These are phyloP conservation scores for Turnera subulata DNA, from an alignment of 345 rosid genomes.

Conservation along the genomic window DNA sequence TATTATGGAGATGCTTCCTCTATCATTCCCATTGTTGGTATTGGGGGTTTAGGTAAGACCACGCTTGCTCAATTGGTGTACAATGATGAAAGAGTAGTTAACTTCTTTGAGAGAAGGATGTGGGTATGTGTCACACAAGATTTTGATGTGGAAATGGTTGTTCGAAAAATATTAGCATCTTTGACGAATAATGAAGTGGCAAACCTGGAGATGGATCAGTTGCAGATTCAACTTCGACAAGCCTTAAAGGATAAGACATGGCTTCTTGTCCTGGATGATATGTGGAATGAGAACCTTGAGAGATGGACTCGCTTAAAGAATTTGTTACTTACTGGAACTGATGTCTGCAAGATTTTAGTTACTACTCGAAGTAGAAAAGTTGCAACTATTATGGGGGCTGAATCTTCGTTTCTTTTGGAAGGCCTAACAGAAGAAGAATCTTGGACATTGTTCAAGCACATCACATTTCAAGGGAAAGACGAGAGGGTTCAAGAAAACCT, in stretches of 20 bases:
- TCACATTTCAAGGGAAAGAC: constrained; percentile 7
- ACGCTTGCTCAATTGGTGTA: constrained; percentile 14
- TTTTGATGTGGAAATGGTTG: constrained; percentile 7
- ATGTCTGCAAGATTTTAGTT: constrained; percentile 11
- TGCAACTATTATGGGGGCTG: constrained; percentile 6
- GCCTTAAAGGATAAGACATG: not conserved
- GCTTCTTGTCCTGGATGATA: constrained; percentile 15
- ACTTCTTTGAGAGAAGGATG: constrained; percentile 1
- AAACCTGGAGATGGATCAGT: constrained; percentile 6
- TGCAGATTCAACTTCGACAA: constrained; percentile 9
- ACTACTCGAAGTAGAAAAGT: constrained; percentile 11
- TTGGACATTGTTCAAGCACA: constrained; percentile 12
- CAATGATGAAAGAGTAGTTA: constrained; percentile 9
- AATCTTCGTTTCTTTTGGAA: not conserved
- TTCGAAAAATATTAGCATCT: constrained; percentile 4
- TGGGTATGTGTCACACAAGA: constrained; percentile 18
- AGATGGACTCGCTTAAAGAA: constrained; percentile 8
- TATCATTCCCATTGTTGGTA: constrained; percentile 11
- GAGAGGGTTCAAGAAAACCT: constrained; percentile 3
- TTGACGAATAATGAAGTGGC: constrained; percentile 1
- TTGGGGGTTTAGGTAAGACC: constrained; percentile 16
- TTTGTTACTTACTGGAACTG: constrained; percentile 6
- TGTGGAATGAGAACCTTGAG: constrained; percentile 16
- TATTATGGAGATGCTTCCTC: constrained; percentile 2
- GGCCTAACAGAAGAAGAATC: constrained; percentile 10